Conservation (phyloP, 495 filamentous ascomycete species). For the Neurospora hispaniola region DNA sequence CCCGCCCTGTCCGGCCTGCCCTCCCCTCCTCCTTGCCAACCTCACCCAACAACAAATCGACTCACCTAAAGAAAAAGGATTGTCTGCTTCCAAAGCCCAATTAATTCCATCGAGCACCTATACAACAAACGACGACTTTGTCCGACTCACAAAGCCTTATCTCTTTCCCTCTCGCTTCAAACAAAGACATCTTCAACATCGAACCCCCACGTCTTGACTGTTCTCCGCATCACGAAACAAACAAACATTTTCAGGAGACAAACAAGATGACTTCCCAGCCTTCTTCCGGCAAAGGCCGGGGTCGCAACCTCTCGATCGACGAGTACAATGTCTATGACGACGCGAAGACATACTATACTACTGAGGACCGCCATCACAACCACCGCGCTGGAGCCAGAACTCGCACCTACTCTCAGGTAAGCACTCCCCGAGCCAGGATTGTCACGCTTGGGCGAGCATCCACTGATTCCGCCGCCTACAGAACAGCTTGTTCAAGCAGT, state of each 20-base stretch:
- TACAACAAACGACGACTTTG: not conserved
- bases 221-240: not conserved
- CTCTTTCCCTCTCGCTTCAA: not conserved
- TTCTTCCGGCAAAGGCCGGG: conserved; percentile 7
- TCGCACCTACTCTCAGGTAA: conserved; percentile 38
- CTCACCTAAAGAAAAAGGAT: not conserved
- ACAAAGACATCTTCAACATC: conserved; percentile 6
- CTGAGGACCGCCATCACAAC: conserved; percentile 35
- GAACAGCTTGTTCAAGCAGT: conserved; percentile 34
- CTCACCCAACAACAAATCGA: not conserved
- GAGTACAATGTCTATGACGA: conserved; percentile 36
- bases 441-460: conserved; percentile 3
- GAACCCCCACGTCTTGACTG: not conserved
- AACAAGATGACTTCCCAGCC: not conserved
- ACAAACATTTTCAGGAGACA: conserved; percentile 1
- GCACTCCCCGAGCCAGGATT: not conserved
- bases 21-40: not conserved
- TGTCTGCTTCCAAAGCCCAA: not conserved
- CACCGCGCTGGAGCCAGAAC: conserved; percentile 30
- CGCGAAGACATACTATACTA: conserved; percentile 39
- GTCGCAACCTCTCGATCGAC: conserved; percentile 13
- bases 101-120: not conserved
- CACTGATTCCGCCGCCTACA: conserved; percentile 7
- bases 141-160: not conserved
- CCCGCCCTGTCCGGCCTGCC: conserved; percentile 1